Base-by-base conservation (phyloP, 2,329 filamentous ascomycete genomes). In the Cladophialophora carrionii region DNA sequence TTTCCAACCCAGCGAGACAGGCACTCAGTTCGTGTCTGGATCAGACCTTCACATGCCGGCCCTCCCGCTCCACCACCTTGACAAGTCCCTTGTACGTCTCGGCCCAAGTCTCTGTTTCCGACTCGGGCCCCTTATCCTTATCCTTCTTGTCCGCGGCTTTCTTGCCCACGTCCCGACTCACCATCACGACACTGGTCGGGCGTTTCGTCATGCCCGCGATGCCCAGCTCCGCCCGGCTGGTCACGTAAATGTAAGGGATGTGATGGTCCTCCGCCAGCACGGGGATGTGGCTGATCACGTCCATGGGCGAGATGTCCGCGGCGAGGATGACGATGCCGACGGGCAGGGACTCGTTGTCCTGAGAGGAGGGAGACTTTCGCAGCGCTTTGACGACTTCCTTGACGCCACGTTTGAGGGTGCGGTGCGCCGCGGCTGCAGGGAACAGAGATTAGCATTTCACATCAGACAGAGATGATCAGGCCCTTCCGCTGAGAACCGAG, bases 311-410 rank as follows among this genome's bases (percentile, higher is more conserved):
- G 82, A 99, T 98, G 80, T 99, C 95, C 73, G 91, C 95, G 41
- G 95, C 95, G 72, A 99, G 91, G 77, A 99, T 84, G 74, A 97
- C 92, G 71, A 99, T 85, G 68, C 83, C 85, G 71, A 88, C 90
- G 88, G 74, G 88, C 83, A 61, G 85, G 78, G 67, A 86, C 14
- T 65, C 52, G 12, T 59, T 60, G 17, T 14, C 24, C 34, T 41
- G 17, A 17, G 31, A 83, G 75, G 83, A 49, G 26, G 48, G 85
- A 14, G 92, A 94, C 83, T 98, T 98, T 83, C 95, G 92, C 73
- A 99, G 90, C 37, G 93, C 90, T 83, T 99, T 99, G 82, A 98
- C 93, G 76, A 96, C 94, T 82, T 99, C 95, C 82, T 99, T 99
- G 71, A 99, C 95, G 76, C 95, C 95, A 76, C 95, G 93, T 83